Conservation (phyloP, 495 filamentous ascomycete genomes). For the Pyrenula massariospora region DNA sequence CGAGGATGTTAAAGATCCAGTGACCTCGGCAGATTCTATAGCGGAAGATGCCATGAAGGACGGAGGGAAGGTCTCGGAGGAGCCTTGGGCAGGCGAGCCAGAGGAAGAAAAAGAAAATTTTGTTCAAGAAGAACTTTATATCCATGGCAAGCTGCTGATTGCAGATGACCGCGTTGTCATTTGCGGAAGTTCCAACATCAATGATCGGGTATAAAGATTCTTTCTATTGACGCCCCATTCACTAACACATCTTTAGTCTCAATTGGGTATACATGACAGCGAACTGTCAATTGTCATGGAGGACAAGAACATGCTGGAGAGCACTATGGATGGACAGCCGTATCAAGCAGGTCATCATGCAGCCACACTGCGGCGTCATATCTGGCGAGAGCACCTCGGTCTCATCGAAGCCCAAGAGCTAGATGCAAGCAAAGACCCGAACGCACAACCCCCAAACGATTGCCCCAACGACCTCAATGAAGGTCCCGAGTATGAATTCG, state of each 20-base stretch:
- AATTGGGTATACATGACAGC: slow-evolving; percentile 80
- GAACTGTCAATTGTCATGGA: slow-evolving; percentile 91
- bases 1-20: slow-evolving; percentile 26
- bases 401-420: slow-evolving; percentile 63
- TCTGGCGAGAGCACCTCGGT: slow-evolving; percentile 92
- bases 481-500: slow-evolving; percentile 58
- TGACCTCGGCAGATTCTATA: slow-evolving; percentile 46
- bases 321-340: slow-evolving; percentile 64
- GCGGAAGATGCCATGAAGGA: slow-evolving; percentile 73
- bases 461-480: slow-evolving; percentile 58
- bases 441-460: slow-evolving; percentile 69
- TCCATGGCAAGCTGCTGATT: slow-evolving; percentile 82
- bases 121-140: slow-evolving; percentile 89
- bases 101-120: slow-evolving; percentile 73
- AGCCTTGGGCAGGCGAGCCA: slow-evolving; percentile 58
- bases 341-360: slow-evolving; percentile 68
- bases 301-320: slow-evolving; percentile 62
- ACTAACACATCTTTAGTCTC: slow-evolving; percentile 37
- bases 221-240: neutral
- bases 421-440: slow-evolving; percentile 60
- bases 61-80: slow-evolving; percentile 51
- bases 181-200: slow-evolving; percentile 84
- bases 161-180: slow-evolving; percentile 73
- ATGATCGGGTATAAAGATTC: slow-evolving; percentile 53
- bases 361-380: slow-evolving; percentile 66